A percentile compares a stretch with the other conserved stretches of the same genome.
These are phyloP conservation scores for Codiaeum variegatum DNA, from an alignment of 441 rosid genomes.

Conservation along the genomic window DNA sequence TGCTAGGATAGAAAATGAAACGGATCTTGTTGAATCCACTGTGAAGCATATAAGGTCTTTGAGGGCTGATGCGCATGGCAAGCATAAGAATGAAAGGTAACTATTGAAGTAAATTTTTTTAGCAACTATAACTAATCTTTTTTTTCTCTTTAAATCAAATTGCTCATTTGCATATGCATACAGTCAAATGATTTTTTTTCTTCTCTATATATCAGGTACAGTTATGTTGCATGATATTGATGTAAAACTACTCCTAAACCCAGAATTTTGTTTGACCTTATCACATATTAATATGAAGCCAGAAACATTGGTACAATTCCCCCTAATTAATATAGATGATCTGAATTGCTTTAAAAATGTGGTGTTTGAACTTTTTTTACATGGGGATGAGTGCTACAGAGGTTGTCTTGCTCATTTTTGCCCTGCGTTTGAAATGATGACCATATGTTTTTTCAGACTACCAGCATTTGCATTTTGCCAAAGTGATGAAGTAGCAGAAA, in stretches of 20 bases:
- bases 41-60: conserved; percentile 73
- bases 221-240: background rate
- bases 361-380: background rate
- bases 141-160: background rate
- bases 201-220: background rate
- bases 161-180: background rate
- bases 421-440: background rate
- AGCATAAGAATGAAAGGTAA: conserved; percentile 81
- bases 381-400: background rate
- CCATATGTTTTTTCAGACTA: conserved; percentile 37
- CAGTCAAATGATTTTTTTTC: background rate
- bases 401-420: background rate
- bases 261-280: background rate
- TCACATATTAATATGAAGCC: background rate
- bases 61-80: conserved; percentile 66
- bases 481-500: conserved; percentile 43
- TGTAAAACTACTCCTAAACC: background rate
- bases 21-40: conserved; percentile 66
- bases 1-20: conserved; percentile 55
- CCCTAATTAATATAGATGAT: background rate
- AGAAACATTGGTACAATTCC: background rate
- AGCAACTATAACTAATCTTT: background rate
- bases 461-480: conserved; percentile 79
- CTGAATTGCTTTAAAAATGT: background rate
- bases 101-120: background rate